Evolutionary conservation across 495 filamentous ascomycete species (phyloP), one percentile per base, ranked within the genome.

Genomic region (Sphaerosporella brunnea): DNA sequence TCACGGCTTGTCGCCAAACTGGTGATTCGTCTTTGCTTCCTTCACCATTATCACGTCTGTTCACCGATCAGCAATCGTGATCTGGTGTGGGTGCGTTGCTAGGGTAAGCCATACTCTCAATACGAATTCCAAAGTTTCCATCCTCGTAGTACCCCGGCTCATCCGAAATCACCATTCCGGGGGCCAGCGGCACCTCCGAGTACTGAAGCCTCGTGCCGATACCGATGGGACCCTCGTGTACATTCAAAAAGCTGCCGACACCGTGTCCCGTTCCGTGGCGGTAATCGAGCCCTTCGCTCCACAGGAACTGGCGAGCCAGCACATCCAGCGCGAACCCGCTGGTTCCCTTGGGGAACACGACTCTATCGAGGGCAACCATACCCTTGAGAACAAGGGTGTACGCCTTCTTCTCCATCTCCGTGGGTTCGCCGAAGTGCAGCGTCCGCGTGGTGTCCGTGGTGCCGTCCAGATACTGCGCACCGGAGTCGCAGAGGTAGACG

Each of bases 71-170:
- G n/a, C n/a, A n/a, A n/a, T n/a, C n/a, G n/a, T n/a, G n/a, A n/a
- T n/a, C n/a, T n/a, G n/a, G n/a, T n/a, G n/a, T n/a, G n/a, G n/a
- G n/a, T n/a, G n/a, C n/a, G n/a, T n/a, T n/a, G n/a, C n/a, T n/a
- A 23, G 15, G n/a, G 20, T n/a, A 2, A 45, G 53, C 54, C 70
- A 59, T 69, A 71, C 83, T 96, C 66, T 99, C 92, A 56, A 95
- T 96, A 24, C 92, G 82, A 57, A 99, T 93, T n/a, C 92, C 92
- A 59, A 92, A 99, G 8, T 78, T 78, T 37, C 86, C 92, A 56
- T 99, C 92, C 65, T 96, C 92, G 65, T 99, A 99, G 66, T 86
- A 99, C 24, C 92, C 92, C 11, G 90, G 92, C 62, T 99, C 87
- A 60, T 93, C 79, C 2, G 86, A 94, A 50, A 95, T 74, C 36